These are phyloP conservation scores for Helianthus annuus DNA, from an alignment of 129 eudicot genomes.

Conservation along the genomic window HanXRQr2.0-SUNRISE NC_035435.2:79892192-79892691, in stretches of 20 bases:
- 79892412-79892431: slow-evolving; percentile 78
- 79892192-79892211: slow-evolving; percentile 80
- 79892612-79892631: slow-evolving; percentile 73
- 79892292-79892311: slow-evolving; percentile 86
- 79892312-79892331: slow-evolving; percentile 53
- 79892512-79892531: slow-evolving; percentile 66
- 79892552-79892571: slow-evolving; percentile 60
- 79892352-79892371: slow-evolving; percentile 46
- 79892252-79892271: slow-evolving; percentile 80
- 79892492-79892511: slow-evolving; percentile 48
- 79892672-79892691: slow-evolving; percentile 52
- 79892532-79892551: slow-evolving; percentile 63
- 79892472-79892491: slow-evolving; percentile 72
- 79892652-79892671: slow-evolving; percentile 68
- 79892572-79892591: slow-evolving; percentile 64
- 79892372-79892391: slow-evolving; percentile 62
- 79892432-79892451: slow-evolving; percentile 94
- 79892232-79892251: slow-evolving; percentile 46
- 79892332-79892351: slow-evolving; percentile 60
- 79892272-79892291: slow-evolving; percentile 92
- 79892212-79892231: slow-evolving; percentile 52
- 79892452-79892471: slow-evolving; percentile 50
- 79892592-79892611: slow-evolving; percentile 52
- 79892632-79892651: slow-evolving; percentile 60
- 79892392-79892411: slow-evolving; percentile 73